Evolutionary conservation across 176 grass and related monocot genomes (phyloP).

Genomic region (Stipa capillata): DNA sequence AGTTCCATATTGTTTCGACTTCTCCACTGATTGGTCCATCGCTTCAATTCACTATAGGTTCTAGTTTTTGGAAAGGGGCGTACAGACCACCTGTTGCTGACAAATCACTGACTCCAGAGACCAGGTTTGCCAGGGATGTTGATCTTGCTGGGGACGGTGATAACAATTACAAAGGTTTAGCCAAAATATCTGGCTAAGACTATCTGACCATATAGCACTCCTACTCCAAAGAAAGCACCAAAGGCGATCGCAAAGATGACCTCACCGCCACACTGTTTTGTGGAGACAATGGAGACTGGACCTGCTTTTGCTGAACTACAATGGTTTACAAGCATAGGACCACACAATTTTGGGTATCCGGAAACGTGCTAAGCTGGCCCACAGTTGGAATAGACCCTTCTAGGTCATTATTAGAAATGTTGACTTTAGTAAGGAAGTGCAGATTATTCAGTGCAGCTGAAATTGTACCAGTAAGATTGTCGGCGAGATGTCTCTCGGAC

Average conservation of each 20-base stretch:
- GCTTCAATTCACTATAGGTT: background rate
- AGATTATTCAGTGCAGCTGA: conserved; percentile 1
- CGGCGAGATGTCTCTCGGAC: no score
- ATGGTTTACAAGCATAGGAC: background rate
- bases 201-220: conserved; percentile 22
- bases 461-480: conserved; percentile 30
- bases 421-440: conserved; percentile 42
- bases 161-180: background rate
- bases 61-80: background rate
- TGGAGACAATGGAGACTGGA: background rate
- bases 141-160: background rate
- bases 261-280: background rate
- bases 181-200: background rate
- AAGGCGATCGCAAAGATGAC: background rate
- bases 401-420: conserved; percentile 32
- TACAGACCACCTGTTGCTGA: background rate
- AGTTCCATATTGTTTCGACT: background rate
- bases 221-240: conserved; percentile 13
- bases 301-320: background rate
- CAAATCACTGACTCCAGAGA: background rate
- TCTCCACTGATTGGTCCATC: background rate
- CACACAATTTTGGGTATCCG: conserved; percentile 34
- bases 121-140: background rate
- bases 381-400: conserved; percentile 24
- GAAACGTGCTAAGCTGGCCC: conserved; percentile 31